These are phyloP conservation scores for Pseudopithomyces maydicus DNA, from an alignment of 2,329 filamentous ascomycete species.

Conservation along the genomic window DNA sequence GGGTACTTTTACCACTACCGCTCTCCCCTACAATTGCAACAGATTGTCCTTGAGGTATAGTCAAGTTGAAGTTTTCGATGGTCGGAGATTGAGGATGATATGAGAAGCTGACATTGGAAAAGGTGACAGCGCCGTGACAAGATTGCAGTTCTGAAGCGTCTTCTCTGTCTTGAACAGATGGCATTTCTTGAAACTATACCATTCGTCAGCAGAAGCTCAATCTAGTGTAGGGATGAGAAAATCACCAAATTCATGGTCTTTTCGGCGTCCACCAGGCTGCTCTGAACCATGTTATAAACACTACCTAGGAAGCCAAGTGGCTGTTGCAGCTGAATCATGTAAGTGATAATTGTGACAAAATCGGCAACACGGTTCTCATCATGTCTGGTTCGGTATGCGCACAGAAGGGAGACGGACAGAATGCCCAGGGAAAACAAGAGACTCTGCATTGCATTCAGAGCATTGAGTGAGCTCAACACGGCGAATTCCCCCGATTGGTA, in stretches of 20 bases:
- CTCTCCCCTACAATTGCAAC: conserved; percentile 64
- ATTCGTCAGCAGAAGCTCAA: not conserved
- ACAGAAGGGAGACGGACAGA: conserved; percentile 13
- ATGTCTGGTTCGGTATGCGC: conserved; percentile 14
- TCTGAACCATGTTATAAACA: conserved; percentile 26
- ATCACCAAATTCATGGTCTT: conserved; percentile 25
- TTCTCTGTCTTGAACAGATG: conserved; percentile 12
- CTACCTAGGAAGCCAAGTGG: conserved; percentile 27
- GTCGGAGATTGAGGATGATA: conserved; percentile 43
- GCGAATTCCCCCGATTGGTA: conserved; percentile 22
- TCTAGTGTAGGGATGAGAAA: not conserved
- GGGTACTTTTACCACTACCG: conserved; percentile 64
- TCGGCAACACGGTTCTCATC: conserved; percentile 14
- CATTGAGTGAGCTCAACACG: conserved; percentile 20
- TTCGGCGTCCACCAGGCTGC: conserved; percentile 27
- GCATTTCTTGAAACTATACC: conserved; percentile 12
- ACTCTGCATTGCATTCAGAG: conserved; percentile 23
- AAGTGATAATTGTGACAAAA: conserved; percentile 22
- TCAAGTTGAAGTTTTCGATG: conserved; percentile 53
- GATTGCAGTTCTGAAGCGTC: conserved; percentile 5
- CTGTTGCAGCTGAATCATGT: conserved; percentile 26
- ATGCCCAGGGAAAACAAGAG: conserved; percentile 17
- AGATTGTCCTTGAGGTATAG: conserved; percentile 55
- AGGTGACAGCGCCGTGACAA: conserved; percentile 14
- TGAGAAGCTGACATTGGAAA: conserved; percentile 22